Evolutionary conservation across 345 rosid species (phyloP), one percentile per base, ranked within the genome.

Genomic region (Conringia planisiliqua): DNA sequence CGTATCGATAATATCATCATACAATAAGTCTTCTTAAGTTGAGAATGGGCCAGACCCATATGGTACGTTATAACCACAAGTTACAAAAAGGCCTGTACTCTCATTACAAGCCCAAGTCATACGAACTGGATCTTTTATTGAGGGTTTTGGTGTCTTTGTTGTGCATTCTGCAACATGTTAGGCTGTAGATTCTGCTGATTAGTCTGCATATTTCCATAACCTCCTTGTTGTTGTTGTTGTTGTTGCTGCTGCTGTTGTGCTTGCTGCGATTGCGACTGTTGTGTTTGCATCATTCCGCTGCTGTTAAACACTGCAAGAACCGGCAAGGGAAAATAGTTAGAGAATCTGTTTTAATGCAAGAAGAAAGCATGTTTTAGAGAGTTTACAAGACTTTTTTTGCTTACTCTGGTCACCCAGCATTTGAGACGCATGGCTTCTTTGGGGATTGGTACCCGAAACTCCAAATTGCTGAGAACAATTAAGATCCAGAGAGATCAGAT

Each of bases 71-170:
- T 8, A 32, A 10, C 11, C 9, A 18, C 0, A 43, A 17, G 35
- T 30, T 6, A 3, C 70, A 22, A 11, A 42, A n/a, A 2, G 38
- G 59, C n/a, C 57, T 44, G 6, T 14, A 10, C 43, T n/a, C 17
- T 14, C 43, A 58, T 39, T 10, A 64, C 1, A 27, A 55, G 61
- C 20, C 43, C 48, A 56, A 63, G 4, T 43, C 33, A 70, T 63
- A 26, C 4, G n/a, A 43, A 38, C 18, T 17, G 1, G 3, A 2
- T 7, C 1, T 7, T 51, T 11, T 75, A 92, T 85, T 89, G 97
- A 66, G 85, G 97, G 80, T 84, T 89, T 70, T 83, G 96, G 72
- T 86, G 97, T 66, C 96, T 85, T 81, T 91, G 97, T 43, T 83
- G 81, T 12, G 83, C 42, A 69, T 87, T 91, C 74, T 87, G 96